A percentile compares a stretch with the other conserved stretches of the same genome.
Evolutionary conservation across 2,329 filamentous ascomycete genomes (phyloP).

Genomic region (Phaeophleospora eucalypticola): DNA sequence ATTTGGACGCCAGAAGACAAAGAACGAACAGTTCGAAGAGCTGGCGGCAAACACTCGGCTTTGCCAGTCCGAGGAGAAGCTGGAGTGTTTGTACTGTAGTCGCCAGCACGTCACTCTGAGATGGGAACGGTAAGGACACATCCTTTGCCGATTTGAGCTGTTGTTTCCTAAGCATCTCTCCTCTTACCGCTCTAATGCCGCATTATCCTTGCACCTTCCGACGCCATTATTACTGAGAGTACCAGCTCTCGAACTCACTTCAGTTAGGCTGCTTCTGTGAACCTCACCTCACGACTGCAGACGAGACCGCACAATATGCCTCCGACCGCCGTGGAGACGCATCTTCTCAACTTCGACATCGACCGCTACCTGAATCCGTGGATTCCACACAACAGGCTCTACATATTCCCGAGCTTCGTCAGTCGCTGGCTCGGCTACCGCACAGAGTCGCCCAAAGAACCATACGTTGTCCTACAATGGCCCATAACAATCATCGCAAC

Average conservation of each 20-base stretch:
- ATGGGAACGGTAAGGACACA: background rate
- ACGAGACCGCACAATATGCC: no score
- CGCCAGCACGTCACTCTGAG: background rate
- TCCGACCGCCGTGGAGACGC: no score
- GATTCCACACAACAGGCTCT: conserved; percentile 62
- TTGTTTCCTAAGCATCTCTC: background rate
- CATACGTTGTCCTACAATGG: conserved; percentile 40
- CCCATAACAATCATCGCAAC: conserved; percentile 43
- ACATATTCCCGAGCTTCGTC: conserved; percentile 60
- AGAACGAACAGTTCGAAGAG: background rate
- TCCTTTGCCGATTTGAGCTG: background rate
- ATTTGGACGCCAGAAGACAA: background rate
- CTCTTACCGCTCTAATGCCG: background rate
- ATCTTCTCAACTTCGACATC: conserved; percentile 61
- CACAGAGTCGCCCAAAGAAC: conserved; percentile 35
- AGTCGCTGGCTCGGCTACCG: conserved; percentile 60
- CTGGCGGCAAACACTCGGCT: background rate
- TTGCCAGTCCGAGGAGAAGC: background rate
- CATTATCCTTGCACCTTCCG: no score
- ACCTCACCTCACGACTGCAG: no score
- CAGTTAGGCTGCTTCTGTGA: no score
- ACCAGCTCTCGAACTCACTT: no score
- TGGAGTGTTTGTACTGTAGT: background rate
- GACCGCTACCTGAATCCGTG: conserved; percentile 71
- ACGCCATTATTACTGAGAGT: no score